Evolutionary conservation across 805 yeast genomes (phyloP), one percentile per base, ranked within the genome.

Genomic region (Saturnispora serradocipensis): DNA sequence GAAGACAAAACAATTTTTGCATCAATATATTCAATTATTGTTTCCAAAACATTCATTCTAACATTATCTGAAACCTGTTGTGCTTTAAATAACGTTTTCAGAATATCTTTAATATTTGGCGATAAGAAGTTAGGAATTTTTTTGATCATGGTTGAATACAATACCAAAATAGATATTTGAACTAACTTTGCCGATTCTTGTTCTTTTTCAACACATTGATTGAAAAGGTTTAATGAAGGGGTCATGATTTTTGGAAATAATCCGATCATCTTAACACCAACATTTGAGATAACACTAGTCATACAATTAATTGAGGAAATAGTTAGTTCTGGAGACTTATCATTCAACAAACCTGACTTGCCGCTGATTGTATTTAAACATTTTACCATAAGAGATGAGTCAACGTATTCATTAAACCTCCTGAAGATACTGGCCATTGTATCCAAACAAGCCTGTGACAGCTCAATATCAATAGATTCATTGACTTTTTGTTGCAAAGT

Each of bases 231-330:
- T 50, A 88, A 72, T 10, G 86, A 72, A 13, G 88, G 87, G 15
- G 89, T 88, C 55, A 93, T 78, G 62, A 90, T 82, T 66, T 82
- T 84, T 32, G 97, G 88, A 73, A 89, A 86, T 61, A 75, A 78
- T 6, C 95, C 90, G 62, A 93, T 84, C 56, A 84, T 75, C 62
- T 88, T 86, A 18, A 95, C 90, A 49, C 99, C 99, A 45, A 90
- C 67, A 24, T 81, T 77, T 49, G 82, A 79, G 50, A 88, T 77
- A 51, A 88, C 70, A 57, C 82, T 80, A 52, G 87, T 80, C 55
- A 88, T 77, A 53, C 84, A 81, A 58, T 83, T 78, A 53, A 88
- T 72, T 0, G 96, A 79, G 0, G 96, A 78, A 35, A 93, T 78
- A 30, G 82, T 72, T 7, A 87, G 67, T 58, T 86, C 95, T 11